Evolutionary conservation across 441 rosid species (phyloP).

Genomic region (Biscutella laevigata): DNA sequence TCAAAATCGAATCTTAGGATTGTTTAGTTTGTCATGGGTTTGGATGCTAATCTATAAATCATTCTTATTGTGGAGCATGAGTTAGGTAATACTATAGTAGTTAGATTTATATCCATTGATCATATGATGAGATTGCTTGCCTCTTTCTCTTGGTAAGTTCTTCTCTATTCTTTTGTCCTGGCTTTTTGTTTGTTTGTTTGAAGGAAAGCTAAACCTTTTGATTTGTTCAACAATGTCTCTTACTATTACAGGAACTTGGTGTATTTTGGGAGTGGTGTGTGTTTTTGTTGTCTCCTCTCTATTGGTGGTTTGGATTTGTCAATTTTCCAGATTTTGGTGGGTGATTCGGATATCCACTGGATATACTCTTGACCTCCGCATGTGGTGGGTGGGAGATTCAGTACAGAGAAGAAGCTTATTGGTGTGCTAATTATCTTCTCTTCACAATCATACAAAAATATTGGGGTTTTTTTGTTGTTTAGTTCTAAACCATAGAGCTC

Average conservation of each 20-base stretch:
- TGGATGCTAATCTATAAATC: neutral
- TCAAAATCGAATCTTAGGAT: neutral
- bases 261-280: conserved; percentile 16
- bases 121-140: neutral
- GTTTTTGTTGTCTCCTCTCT: conserved; percentile 7
- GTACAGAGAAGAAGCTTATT: conserved; percentile 19
- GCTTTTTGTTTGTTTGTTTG: neutral
- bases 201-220: conserved; percentile 6
- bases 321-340: neutral
- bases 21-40: neutral
- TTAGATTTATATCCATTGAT: neutral
- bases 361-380: conserved; percentile 24
- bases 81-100: neutral
- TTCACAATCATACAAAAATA: conserved; percentile 6
- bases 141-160: too few relatives aligned
- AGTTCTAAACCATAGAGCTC: neutral
- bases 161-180: too few relatives aligned
- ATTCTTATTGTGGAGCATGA: neutral
- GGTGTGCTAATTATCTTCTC: conserved; percentile 21
- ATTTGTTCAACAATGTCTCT: conserved; percentile 12
- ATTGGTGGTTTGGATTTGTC: conserved; percentile 11
- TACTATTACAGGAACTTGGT: conserved; percentile 17
- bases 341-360: conserved; percentile 8
- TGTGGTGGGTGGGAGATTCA: conserved; percentile 19
- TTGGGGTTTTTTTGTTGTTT: neutral